Evolutionary conservation across 2,329 filamentous ascomycete species (phyloP).

Genomic region (Helotiales sp.): DNA sequence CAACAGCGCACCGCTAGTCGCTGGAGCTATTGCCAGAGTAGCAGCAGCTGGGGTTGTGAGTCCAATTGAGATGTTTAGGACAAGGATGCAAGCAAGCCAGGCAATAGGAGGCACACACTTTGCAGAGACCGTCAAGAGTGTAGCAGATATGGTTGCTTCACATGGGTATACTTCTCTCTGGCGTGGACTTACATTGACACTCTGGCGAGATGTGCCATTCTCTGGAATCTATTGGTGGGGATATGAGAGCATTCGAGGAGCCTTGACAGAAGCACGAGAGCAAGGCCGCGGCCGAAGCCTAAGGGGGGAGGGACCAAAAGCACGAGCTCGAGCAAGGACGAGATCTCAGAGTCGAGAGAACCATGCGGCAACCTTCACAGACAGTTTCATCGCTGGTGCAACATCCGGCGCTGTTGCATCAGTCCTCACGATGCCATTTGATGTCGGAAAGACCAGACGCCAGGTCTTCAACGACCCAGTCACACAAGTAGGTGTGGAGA

Average conservation of each 20-base stretch:
- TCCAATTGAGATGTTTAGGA: conserved; percentile 92
- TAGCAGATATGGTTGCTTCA: conserved; percentile 75
- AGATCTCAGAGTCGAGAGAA: conserved; percentile 66
- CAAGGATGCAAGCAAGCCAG: conserved; percentile 80
- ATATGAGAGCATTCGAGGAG: conserved; percentile 80
- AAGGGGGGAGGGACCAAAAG: conserved; percentile 37
- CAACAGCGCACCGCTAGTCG: conserved; percentile 74
- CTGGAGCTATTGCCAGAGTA: conserved; percentile 75
- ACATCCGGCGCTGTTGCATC: conserved; percentile 82
- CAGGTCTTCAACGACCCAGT: conserved; percentile 72
- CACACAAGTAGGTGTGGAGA: conserved; percentile 36
- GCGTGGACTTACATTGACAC: conserved; percentile 84
- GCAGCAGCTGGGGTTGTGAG: conserved; percentile 81
- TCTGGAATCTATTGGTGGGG: conserved; percentile 98
- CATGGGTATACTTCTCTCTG: conserved; percentile 83
- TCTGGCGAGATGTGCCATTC: conserved; percentile 97
- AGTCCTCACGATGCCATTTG: conserved; percentile 89
- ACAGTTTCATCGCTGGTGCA: conserved; percentile 87
- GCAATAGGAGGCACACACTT: conserved; percentile 65
- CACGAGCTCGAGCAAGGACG: conserved; percentile 44
- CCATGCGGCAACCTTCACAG: conserved; percentile 75
- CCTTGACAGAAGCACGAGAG: conserved; percentile 68
- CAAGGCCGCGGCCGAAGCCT: conserved; percentile 45
- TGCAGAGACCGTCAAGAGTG: conserved; percentile 71
- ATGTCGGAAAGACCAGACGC: conserved; percentile 94